These are phyloP conservation scores for Lasiosphaeris hirsuta DNA, from an alignment of 495 filamentous ascomycete species.

Conservation along the genomic window DNA sequence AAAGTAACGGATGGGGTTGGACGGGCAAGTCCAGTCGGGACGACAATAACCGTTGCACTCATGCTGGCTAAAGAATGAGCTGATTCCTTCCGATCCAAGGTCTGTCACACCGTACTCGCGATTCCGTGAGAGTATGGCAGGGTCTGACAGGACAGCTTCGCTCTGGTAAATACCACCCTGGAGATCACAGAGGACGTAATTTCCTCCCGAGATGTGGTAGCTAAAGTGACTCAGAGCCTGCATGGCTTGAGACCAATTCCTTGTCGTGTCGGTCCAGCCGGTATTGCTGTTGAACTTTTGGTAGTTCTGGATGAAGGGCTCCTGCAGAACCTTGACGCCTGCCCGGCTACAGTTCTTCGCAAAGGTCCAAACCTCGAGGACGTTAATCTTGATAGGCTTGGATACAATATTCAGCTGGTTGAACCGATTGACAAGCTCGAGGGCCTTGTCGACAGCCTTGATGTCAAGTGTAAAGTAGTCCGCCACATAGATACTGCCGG, in stretches of 20 bases:
- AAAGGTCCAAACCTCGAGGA: conserved; percentile 27
- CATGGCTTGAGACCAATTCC: conserved; percentile 31
- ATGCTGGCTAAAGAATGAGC: conserved; percentile 35
- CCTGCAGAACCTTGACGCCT: conserved; percentile 18
- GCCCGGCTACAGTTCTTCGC: conserved; percentile 5
- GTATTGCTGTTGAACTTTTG: conserved; percentile 44
- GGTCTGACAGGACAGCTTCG: conserved; percentile 33
- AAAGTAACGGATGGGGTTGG: too few species aligned
- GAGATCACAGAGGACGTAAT: conserved; percentile 38
- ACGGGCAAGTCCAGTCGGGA: too few species aligned
- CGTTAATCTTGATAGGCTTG: conserved; percentile 33
- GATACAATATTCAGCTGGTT: conserved; percentile 28
- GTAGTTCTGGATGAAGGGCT: conserved; percentile 39
- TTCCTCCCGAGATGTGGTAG: conserved; percentile 35
- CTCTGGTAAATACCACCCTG: conserved; percentile 36
- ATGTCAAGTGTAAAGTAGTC: conserved; percentile 37
- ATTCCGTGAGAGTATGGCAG: conserved; percentile 31
- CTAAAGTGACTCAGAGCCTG: conserved; percentile 44
- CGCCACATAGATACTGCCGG: conserved; percentile 21
- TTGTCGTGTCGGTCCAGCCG: conserved; percentile 30
- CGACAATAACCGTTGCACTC: too few species aligned
- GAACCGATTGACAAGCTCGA: conserved; percentile 37
- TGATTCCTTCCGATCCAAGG: conserved; percentile 33
- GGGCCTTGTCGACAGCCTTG: conserved; percentile 30
- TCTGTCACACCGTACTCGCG: conserved; percentile 36